Conservation (phyloP, 768 basidiomycete genomes). For the Mycena latifolia region DNA sequence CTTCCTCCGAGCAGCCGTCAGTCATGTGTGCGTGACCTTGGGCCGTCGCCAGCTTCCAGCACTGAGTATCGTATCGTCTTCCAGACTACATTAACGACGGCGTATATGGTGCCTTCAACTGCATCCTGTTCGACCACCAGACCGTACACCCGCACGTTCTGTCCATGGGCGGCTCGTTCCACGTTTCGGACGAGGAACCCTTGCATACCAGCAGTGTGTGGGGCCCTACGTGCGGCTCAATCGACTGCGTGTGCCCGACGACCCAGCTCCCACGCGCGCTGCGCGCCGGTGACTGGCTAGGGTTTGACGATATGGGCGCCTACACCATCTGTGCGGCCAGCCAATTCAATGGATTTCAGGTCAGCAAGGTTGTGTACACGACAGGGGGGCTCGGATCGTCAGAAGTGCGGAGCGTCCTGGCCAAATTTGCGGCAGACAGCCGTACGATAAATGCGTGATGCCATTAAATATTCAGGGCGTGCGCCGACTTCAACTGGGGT, state of each 20-base stretch:
- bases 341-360: constrained; percentile 93
- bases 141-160: constrained; percentile 87
- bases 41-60: constrained; percentile 41
- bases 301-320: constrained; percentile 98
- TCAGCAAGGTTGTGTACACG: constrained; percentile 76
- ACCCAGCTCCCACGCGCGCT: constrained; percentile 75
- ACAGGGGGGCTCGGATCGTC: constrained; percentile 16
- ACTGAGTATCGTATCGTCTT: constrained; percentile 28
- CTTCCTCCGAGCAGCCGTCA: constrained; percentile 52
- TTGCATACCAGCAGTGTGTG: constrained; percentile 79
- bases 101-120: constrained; percentile 97
- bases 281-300: constrained; percentile 96
- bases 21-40: constrained; percentile 88
- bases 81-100: constrained; percentile 99
- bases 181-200: constrained; percentile 53
- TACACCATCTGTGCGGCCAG: constrained; percentile 99
- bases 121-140: constrained; percentile 98
- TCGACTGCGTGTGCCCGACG: constrained; percentile 88
- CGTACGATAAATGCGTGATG: too few relatives aligned
- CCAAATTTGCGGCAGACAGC: constrained; percentile 24
- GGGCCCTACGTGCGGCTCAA: constrained; percentile 99
- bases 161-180: constrained; percentile 77
- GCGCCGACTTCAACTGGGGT: too few relatives aligned
- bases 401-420: constrained; percentile 30
- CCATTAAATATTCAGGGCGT: too few relatives aligned